phyloP scores from a whole-genome alignment of 768 basidiomycete species.

The Termitomyces sp. region DNA sequence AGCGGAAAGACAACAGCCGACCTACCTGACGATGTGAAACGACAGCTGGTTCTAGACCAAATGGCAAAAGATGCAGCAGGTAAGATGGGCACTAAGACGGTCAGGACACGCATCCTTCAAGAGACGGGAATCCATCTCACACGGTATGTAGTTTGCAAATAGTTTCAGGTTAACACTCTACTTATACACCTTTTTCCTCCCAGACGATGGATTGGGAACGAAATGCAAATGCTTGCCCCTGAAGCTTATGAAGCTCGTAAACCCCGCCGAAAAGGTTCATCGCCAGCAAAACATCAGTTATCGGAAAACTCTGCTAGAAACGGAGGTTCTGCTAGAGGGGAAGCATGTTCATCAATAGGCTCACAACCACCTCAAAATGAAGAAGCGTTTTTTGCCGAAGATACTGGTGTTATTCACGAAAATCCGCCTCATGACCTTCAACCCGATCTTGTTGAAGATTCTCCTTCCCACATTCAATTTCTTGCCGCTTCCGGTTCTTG shows the following conservation, averaged over 20 bases:
- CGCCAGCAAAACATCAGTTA: not conserved
- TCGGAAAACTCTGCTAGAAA: not conserved
- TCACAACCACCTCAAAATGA: not conserved
- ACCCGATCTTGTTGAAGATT: not conserved
- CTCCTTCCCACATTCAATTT: not conserved
- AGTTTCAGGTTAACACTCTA: not conserved
- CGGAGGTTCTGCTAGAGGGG: not conserved
- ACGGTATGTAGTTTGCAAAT: not conserved
- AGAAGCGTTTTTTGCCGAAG: not conserved
- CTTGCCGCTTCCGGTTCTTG: not conserved
- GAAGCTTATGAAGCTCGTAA: slow-evolving; percentile 7
- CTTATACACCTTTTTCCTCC: not conserved
- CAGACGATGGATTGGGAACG: slow-evolving; percentile 7
- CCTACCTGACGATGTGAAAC: slow-evolving; percentile 21
- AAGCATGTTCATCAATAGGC: not conserved
- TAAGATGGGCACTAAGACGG: slow-evolving; percentile 19
- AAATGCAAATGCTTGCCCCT: slow-evolving; percentile 4
- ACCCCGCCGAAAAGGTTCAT: not conserved
- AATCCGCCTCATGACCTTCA: not conserved
- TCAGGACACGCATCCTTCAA: slow-evolving; percentile 23
- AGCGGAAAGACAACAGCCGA: slow-evolving; percentile 23
- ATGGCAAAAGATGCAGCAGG: slow-evolving; percentile 26
- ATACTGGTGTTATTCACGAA: not conserved
- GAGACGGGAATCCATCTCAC: slow-evolving; percentile 27
- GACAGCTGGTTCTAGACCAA: slow-evolving; percentile 27